Evolutionary conservation across 495 filamentous ascomycete species (phyloP).

Genomic region (Rhizodiscina lignyota): DNA sequence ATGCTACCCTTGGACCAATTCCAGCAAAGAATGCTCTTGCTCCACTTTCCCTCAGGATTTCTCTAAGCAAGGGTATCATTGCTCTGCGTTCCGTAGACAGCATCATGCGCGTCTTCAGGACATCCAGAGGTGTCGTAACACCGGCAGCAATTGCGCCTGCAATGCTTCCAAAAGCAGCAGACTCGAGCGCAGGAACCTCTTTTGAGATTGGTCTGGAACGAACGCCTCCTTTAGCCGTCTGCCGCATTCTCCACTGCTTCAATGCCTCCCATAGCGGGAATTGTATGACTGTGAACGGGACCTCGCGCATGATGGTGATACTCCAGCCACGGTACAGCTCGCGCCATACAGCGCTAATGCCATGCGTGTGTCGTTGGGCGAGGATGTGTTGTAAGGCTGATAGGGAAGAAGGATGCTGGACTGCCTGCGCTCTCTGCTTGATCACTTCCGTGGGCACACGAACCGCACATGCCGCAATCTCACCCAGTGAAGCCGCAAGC

Average conservation of each 20-base stretch:
- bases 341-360: constrained; percentile 42
- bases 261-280: constrained; percentile 94
- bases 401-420: constrained; percentile 44
- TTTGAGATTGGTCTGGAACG: constrained; percentile 6
- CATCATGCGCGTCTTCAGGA: constrained; percentile 68
- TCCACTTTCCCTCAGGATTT: constrained; percentile 55
- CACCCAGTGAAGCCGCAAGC: constrained; percentile 72
- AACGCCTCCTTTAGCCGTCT: constrained; percentile 3
- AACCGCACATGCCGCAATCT: constrained; percentile 83
- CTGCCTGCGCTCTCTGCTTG: constrained; percentile 89
- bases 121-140: constrained; percentile 67
- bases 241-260: constrained; percentile 38
- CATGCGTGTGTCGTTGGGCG: constrained; percentile 25
- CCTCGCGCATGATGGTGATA: constrained; percentile 86
- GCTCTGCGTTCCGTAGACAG: constrained; percentile 45
- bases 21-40: constrained; percentile 69
- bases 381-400: constrained; percentile 56
- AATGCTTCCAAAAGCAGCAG: constrained; percentile 69
- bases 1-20: constrained; percentile 73
- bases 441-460: constrained; percentile 91
- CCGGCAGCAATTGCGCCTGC: constrained; percentile 68
- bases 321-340: constrained; percentile 84
- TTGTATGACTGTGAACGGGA: constrained; percentile 91
- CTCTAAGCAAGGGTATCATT: constrained; percentile 39
- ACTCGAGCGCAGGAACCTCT: constrained; percentile 56